Evolutionary conservation across 768 basidiomycete species (phyloP).

Genomic region (Dentipellis sp.): DNA sequence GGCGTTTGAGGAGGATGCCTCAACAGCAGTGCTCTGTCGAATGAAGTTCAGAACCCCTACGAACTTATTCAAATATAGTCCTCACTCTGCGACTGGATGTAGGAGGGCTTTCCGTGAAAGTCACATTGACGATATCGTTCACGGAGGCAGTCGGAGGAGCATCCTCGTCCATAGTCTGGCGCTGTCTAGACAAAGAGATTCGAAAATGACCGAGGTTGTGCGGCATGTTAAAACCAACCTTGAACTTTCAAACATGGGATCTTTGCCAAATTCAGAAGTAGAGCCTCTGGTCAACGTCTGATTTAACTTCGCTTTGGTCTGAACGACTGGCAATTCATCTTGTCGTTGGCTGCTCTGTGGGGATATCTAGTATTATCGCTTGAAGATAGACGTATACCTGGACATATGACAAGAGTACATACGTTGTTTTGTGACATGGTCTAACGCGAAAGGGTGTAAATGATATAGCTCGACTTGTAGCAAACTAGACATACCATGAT

Average conservation of each 20-base stretch:
- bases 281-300: slow-evolving; percentile 54
- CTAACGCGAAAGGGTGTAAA: slow-evolving; percentile 21
- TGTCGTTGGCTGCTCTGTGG: slow-evolving; percentile 53
- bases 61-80: too few relatives aligned
- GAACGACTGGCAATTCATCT: slow-evolving; percentile 68
- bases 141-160: slow-evolving; percentile 73
- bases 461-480: too few relatives aligned
- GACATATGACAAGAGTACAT: slow-evolving; percentile 1
- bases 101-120: slow-evolving; percentile 29
- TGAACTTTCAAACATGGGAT: slow-evolving; percentile 77
- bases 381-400: not conserved
- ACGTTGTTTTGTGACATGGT: slow-evolving; percentile 58
- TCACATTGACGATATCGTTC: slow-evolving; percentile 62
- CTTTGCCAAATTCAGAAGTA: slow-evolving; percentile 69
- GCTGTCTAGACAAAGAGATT: slow-evolving; percentile 4
- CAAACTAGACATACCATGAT: slow-evolving; percentile 47
- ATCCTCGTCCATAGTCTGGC: slow-evolving; percentile 36
- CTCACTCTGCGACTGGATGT: not conserved
- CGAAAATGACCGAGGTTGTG: not conserved
- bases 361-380: slow-evolving; percentile 16
- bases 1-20: slow-evolving; percentile 26
- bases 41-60: slow-evolving; percentile 1
- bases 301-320: slow-evolving; percentile 76
- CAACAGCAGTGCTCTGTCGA: slow-evolving; percentile 30
- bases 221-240: slow-evolving; percentile 30